phyloP scores from a whole-genome alignment of 805 yeast species.

The Diddensiella santjacobensis region DNA sequence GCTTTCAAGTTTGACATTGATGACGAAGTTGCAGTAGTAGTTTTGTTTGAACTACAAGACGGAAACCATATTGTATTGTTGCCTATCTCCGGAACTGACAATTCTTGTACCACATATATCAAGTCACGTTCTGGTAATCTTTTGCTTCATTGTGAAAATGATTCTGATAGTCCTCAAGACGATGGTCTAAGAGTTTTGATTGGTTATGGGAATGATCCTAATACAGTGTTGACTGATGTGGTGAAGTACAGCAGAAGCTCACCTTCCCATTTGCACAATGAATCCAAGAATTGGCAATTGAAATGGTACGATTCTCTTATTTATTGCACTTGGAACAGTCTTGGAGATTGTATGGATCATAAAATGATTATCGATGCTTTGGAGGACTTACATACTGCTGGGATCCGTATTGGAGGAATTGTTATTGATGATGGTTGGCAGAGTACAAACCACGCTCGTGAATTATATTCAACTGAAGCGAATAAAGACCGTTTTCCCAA shows the following conservation, averaged over 20 bases:
- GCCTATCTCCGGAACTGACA: slow-evolving; percentile 22
- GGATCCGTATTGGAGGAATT: slow-evolving; percentile 21
- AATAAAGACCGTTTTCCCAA: slow-evolving; percentile 24
- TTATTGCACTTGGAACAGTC: slow-evolving; percentile 32
- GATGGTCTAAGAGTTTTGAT: slow-evolving; percentile 17
- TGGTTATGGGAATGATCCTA: slow-evolving; percentile 20
- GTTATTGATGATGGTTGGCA: slow-evolving; percentile 35
- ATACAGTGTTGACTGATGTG: slow-evolving; percentile 13
- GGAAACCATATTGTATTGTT: slow-evolving; percentile 23
- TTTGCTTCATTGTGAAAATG: slow-evolving; percentile 11
- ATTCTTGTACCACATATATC: slow-evolving; percentile 16
- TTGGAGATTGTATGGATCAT: slow-evolving; percentile 26
- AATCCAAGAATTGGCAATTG: neutral
- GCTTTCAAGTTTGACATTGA: neutral
- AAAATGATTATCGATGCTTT: slow-evolving; percentile 22
- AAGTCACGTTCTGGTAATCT: slow-evolving; percentile 3
- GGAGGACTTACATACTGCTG: slow-evolving; percentile 20
- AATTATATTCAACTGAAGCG: slow-evolving; percentile 25
- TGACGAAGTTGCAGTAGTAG: slow-evolving; percentile 3
- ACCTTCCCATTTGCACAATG: neutral
- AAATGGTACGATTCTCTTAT: slow-evolving; percentile 28
- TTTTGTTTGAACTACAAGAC: slow-evolving; percentile 15
- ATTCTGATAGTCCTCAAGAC: slow-evolving; percentile 7
- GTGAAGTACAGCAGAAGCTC: slow-evolving; percentile 1
- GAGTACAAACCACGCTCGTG: slow-evolving; percentile 18